Conservation (phyloP, 345 rosid genomes). For the Carallia brachiata region DNA sequence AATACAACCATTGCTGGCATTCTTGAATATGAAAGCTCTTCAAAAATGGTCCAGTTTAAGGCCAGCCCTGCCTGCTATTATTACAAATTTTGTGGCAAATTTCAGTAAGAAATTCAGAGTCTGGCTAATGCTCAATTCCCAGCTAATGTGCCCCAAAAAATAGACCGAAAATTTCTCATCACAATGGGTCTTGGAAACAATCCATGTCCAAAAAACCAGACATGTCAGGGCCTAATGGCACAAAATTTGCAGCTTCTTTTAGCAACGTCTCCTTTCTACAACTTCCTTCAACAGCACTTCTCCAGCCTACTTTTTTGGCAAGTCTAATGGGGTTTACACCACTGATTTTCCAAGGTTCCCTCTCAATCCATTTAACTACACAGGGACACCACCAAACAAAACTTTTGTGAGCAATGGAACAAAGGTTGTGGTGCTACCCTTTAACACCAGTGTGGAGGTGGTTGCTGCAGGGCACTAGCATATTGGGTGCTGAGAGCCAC, state of each 20-base stretch:
- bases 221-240: constrained; percentile 71
- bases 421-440: constrained; percentile 50
- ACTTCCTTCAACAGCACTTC: constrained; percentile 49
- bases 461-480: constrained; percentile 80
- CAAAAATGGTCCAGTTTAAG: constrained; percentile 24
- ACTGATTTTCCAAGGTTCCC: constrained; percentile 59
- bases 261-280: constrained; percentile 56
- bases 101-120: constrained; percentile 48
- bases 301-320: constrained; percentile 51
- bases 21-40: constrained; percentile 46
- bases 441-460: constrained; percentile 61
- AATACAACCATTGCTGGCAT: constrained; percentile 65
- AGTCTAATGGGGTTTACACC: constrained; percentile 49
- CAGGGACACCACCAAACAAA: constrained; percentile 70
- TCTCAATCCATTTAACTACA: constrained; percentile 55
- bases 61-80: constrained; percentile 59
- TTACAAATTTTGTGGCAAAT: constrained; percentile 45
- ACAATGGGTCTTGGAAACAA: constrained; percentile 59
- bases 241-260: constrained; percentile 59
- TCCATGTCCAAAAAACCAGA: constrained; percentile 63
- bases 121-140: constrained; percentile 53
- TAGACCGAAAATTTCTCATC: constrained; percentile 47
- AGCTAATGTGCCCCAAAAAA: constrained; percentile 51
- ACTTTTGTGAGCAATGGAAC: constrained; percentile 55
- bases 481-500: constrained; percentile 70